These are phyloP conservation scores for Dacryopinax spathularia DNA, from an alignment of 768 basidiomycete species.

Conservation along the genomic window DNA sequence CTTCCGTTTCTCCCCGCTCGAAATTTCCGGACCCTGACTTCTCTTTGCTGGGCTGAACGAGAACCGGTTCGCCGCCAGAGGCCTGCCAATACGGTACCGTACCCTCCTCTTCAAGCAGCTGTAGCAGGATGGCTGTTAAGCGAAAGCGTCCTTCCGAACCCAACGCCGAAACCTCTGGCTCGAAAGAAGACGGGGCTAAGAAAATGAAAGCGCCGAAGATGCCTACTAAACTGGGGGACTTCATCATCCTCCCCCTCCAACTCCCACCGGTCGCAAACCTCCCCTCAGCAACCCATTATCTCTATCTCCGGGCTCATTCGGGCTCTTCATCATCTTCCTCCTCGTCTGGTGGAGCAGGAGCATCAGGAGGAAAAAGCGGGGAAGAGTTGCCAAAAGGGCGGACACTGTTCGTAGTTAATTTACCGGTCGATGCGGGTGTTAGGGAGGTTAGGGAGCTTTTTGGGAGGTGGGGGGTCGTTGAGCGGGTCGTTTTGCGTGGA, in stretches of 20 bases:
- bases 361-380: conserved; percentile 9
- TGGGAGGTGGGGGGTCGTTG: conserved; percentile 60
- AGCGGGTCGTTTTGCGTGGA: conserved; percentile 52
- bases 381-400: conserved; percentile 37
- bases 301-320: conserved; percentile 62
- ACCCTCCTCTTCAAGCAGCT: too few relatives aligned
- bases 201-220: not conserved
- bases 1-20: not conserved
- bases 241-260: not conserved
- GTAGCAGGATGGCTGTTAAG: not conserved
- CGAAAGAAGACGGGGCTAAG: not conserved
- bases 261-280: conserved; percentile 31
- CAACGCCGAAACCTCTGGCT: not conserved
- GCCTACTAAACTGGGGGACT: not conserved
- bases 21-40: not conserved
- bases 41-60: not conserved
- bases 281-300: conserved; percentile 40
- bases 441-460: conserved; percentile 67
- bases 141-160: not conserved
- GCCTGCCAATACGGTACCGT: too few relatives aligned
- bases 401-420: conserved; percentile 77
- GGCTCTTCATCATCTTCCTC: conserved; percentile 16
- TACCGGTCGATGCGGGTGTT: conserved; percentile 78
- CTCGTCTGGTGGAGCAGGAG: conserved; percentile 6
- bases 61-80: too few relatives aligned